Evolutionary conservation across 2,329 filamentous ascomycete species (phyloP).

Genomic region (Colletotrichum sp.): DNA sequence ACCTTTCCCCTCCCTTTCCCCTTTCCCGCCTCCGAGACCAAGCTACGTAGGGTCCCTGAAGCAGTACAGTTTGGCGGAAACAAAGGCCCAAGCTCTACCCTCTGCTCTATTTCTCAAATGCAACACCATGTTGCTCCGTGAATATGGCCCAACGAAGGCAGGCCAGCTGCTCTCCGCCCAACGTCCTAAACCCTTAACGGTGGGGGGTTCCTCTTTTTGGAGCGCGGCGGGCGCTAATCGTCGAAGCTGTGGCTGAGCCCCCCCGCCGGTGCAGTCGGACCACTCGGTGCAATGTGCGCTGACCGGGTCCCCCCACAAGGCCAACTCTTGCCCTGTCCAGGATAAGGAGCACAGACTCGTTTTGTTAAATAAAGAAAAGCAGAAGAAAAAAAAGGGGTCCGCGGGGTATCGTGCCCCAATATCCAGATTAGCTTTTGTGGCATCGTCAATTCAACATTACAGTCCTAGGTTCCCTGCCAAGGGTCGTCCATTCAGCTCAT

Average conservation of each 20-base stretch:
- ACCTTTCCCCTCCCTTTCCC: not conserved
- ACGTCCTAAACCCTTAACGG: not conserved
- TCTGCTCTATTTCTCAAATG: not conserved
- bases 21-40: not conserved
- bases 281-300: not conserved
- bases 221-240: not conserved
- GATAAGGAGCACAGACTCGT: constrained; percentile 4
- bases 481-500: not conserved
- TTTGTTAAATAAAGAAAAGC: not conserved
- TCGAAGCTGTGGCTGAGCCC: not conserved
- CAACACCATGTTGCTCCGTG: not conserved
- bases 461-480: not conserved
- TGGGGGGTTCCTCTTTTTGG: not conserved
- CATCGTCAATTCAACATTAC: constrained; percentile 19
- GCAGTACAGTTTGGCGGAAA: not conserved
- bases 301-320: not conserved
- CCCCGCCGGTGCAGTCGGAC: not conserved
- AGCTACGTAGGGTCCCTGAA: not conserved
- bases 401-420: constrained; percentile 3
- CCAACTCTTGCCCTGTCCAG: not conserved
- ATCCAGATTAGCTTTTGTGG: constrained; percentile 1
- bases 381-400: constrained; percentile 3
- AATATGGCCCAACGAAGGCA: not conserved
- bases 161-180: not conserved
- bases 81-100: constrained; percentile 5